Conservation (phyloP, 805 yeast species). For the Peterozyma xylosa region DNA sequence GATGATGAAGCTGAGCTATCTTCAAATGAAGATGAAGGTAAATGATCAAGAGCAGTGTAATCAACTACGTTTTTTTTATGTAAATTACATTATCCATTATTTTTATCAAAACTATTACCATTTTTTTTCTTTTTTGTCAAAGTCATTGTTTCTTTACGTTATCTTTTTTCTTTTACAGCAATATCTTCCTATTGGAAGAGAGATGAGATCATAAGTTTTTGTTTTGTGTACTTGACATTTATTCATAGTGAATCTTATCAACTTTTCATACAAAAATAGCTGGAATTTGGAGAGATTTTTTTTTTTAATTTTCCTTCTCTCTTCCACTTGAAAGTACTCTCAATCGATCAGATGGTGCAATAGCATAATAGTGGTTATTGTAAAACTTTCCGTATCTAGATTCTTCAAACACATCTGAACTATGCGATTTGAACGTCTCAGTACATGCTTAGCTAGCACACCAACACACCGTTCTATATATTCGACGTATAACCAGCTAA, state of each 20-base stretch:
- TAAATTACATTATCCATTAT: neutral
- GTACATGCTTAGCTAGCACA: too few species aligned
- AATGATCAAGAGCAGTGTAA: neutral
- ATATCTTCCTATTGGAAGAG: neutral
- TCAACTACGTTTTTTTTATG: neutral
- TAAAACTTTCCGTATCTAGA: too few species aligned
- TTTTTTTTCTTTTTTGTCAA: neutral
- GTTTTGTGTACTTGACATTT: too few species aligned
- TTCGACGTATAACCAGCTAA: constrained; percentile 3
- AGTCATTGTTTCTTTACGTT: neutral
- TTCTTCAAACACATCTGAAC: too few species aligned
- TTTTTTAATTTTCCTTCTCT: neutral
- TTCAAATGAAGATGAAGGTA: constrained; percentile 12
- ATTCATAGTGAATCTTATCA: too few species aligned
- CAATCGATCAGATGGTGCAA: too few species aligned
- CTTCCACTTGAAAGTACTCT: neutral
- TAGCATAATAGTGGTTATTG: too few species aligned
- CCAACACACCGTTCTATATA: neutral
- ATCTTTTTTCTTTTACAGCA: neutral
- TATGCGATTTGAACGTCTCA: too few species aligned
- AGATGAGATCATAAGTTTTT: too few species aligned
- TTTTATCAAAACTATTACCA: neutral
- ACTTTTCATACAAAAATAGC: too few species aligned
- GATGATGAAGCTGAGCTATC: constrained; percentile 16
- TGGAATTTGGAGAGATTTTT: too few species aligned